phyloP scores from a whole-genome alignment of 2,329 filamentous ascomycete species.

The Colletotrichum navitas region DNA sequence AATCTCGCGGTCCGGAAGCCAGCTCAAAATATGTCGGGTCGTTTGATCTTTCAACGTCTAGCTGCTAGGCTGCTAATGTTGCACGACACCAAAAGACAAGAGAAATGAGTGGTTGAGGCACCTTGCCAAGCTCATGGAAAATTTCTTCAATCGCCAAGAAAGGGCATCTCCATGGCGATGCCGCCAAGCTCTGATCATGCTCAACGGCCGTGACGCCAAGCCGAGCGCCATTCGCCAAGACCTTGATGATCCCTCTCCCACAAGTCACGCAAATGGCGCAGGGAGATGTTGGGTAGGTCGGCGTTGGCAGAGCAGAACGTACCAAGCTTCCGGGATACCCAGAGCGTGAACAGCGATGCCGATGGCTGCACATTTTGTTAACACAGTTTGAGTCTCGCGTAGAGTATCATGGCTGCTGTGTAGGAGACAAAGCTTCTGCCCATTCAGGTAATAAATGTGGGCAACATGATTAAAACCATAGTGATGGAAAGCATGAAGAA shows the following conservation, averaged over 20 bases:
- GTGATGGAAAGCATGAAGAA: too few species aligned
- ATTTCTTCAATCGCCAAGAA: constrained; percentile 20
- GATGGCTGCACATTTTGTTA: too few species aligned
- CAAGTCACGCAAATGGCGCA: constrained; percentile 12
- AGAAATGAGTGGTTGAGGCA: neutral
- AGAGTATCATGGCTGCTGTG: neutral
- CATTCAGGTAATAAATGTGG: too few species aligned
- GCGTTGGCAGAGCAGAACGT: too few species aligned
- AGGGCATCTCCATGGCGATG: constrained; percentile 6
- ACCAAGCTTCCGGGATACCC: neutral
- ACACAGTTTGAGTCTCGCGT: too few species aligned
- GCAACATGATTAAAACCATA: too few species aligned
- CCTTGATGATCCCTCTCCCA: neutral
- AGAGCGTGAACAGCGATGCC: too few species aligned
- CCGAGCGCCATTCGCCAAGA: constrained; percentile 25
- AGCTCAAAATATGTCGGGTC: neutral
- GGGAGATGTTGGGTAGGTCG: neutral
- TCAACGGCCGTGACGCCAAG: constrained; percentile 25
- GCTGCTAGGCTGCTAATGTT: neutral
- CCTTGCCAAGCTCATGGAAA: neutral
- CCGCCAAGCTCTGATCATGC: constrained; percentile 28
- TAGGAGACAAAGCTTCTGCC: too few species aligned
- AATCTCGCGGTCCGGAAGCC: neutral
- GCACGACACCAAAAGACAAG: too few species aligned
- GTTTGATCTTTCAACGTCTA: too few species aligned